Base-by-base conservation (phyloP, 495 filamentous ascomycete genomes). In the Rhizodiscina lignyota region DNA sequence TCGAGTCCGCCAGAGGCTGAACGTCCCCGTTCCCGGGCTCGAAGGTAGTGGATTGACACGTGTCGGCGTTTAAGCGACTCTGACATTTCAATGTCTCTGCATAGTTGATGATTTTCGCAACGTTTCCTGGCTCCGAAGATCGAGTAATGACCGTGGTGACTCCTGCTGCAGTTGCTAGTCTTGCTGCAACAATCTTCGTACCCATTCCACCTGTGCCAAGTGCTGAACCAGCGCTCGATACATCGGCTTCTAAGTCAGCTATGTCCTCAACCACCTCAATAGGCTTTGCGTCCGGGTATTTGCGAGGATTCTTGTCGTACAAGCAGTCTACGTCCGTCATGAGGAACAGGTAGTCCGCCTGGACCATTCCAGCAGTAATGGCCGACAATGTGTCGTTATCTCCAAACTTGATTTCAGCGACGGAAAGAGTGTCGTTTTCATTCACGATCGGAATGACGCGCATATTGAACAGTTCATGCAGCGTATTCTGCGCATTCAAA, bases 271-370 rank as follows among this genome's bases (percentile, higher is more conserved):
- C 84, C 1, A 93, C 79, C 44, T 92, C 81, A 43, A 97, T 94
- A 1, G 89, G 72, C 48, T 79, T 63, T 13, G 89, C 89, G 42
- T 93, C 78, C 1, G 82, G 74, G 43, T 92, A 60, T 5, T 68
- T 79, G 13, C 89, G 67, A 0, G 89, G 89, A 43, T 97, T 97
- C 45, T 87, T 84, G 49, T 91, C 84, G 54, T 96, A 97, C 12
- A 97, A 64, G 49, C 85, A 94, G 51, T 97, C 89, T 28, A 97
- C 89, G 50, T 97, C 89, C 6, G 89, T 97, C 89, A 97, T 97
- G 29, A 97, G 64, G 56, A 97, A 97, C 11, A 97, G 70, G 45
- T 93, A 87, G 53, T 97, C 83, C 30, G 89, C 89, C 50, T 92
- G 84, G 42, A 94, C 79, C 83, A 94, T 94, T 32, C 80, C 91